These are phyloP conservation scores for Rubia yunnanensis DNA, from an alignment of 257 asterid genomes.

Conservation along the genomic window DNA sequence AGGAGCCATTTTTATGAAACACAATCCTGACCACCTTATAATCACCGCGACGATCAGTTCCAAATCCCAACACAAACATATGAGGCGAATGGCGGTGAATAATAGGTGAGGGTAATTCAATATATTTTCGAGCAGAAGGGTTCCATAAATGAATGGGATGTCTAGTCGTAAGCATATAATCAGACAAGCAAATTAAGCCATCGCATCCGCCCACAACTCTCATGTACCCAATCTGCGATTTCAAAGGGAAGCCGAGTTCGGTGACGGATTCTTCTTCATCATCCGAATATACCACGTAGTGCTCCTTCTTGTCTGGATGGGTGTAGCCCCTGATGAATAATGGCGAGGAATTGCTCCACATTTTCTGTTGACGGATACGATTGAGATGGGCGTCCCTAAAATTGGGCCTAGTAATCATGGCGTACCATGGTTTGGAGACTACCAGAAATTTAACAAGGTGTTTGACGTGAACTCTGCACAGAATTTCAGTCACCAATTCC, in stretches of 20 bases:
- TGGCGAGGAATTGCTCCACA: slow-evolving; percentile 3
- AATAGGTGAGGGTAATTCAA: slow-evolving; percentile 24
- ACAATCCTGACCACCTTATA: slow-evolving; percentile 55
- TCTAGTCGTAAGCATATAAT: slow-evolving; percentile 28
- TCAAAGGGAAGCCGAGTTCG: slow-evolving; percentile 30
- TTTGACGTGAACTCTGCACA: slow-evolving; percentile 34
- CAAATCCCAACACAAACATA: slow-evolving; percentile 40
- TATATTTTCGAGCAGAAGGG: slow-evolving; percentile 33
- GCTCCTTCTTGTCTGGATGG: slow-evolving; percentile 23
- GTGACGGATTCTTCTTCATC: neutral
- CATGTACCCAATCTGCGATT: slow-evolving; percentile 33
- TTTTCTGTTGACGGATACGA: slow-evolving; percentile 1
- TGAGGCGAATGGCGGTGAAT: slow-evolving; percentile 22
- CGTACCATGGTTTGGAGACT: slow-evolving; percentile 47
- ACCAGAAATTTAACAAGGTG: slow-evolving; percentile 32
- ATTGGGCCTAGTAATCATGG: slow-evolving; percentile 31
- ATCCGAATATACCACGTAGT: slow-evolving; percentile 21
- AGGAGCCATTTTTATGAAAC: slow-evolving; percentile 24
- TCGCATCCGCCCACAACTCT: slow-evolving; percentile 49
- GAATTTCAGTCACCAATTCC: slow-evolving; percentile 38
- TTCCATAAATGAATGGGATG: slow-evolving; percentile 36
- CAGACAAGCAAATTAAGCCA: slow-evolving; percentile 46
- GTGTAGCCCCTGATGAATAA: slow-evolving; percentile 33
- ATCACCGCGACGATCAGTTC: slow-evolving; percentile 22
- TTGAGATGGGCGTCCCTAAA: slow-evolving; percentile 35